phyloP scores from a whole-genome alignment of 495 filamentous ascomycete genomes.

The Penicillium fimorum region DNA sequence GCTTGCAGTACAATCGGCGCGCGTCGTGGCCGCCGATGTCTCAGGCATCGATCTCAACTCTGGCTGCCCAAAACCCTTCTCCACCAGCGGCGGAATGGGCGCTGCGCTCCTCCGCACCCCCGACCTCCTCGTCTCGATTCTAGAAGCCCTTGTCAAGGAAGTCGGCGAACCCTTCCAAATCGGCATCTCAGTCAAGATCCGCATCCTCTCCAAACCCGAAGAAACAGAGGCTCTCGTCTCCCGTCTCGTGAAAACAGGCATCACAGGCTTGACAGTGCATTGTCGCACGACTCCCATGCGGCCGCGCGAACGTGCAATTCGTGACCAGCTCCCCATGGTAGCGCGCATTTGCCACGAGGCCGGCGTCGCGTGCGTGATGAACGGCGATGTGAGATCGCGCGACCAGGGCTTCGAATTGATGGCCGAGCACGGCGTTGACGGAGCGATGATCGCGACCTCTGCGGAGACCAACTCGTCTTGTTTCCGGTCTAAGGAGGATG shows the following conservation, averaged over 20 bases:
- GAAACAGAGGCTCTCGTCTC: constrained; percentile 72
- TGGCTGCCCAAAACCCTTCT: constrained; percentile 96
- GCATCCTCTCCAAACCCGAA: constrained; percentile 73
- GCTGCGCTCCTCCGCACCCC: constrained; percentile 82
- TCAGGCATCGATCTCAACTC: constrained; percentile 95
- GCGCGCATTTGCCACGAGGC: constrained; percentile 70
- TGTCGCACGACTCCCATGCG: constrained; percentile 97
- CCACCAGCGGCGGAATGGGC: constrained; percentile 88
- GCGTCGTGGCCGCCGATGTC: constrained; percentile 79
- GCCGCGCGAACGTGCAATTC: constrained; percentile 79
- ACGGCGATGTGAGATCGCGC: constrained; percentile 79
- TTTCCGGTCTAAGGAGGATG: constrained; percentile 65
- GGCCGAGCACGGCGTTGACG: constrained; percentile 76
- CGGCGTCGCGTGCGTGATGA: constrained; percentile 89
- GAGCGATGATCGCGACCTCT: constrained; percentile 92
- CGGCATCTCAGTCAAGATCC: constrained; percentile 93
- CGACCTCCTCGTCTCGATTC: constrained; percentile 76
- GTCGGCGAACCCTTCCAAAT: constrained; percentile 74
- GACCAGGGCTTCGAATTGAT: constrained; percentile 67
- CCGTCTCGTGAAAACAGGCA: constrained; percentile 75
- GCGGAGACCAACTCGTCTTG: constrained; percentile 86
- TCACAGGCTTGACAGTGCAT: constrained; percentile 88
- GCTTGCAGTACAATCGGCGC: constrained; percentile 77
- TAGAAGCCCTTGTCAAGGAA: constrained; percentile 75
- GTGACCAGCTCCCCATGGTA: constrained; percentile 81